Evolutionary conservation across 2,329 filamentous ascomycete species (phyloP), one percentile per base, ranked within the genome.

Genomic region (Epichloe typhina): DNA sequence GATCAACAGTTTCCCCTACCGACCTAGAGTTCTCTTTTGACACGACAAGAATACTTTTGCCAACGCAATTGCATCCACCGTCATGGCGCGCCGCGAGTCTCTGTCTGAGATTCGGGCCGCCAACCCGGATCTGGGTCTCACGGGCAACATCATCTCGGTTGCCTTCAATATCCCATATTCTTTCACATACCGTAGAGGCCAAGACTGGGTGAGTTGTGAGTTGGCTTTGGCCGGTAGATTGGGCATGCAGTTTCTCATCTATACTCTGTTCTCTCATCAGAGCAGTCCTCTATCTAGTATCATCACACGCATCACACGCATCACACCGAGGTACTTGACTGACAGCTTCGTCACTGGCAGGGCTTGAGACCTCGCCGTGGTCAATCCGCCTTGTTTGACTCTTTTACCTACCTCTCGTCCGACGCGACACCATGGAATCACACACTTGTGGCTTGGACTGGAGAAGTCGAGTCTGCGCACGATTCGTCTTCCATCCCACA

Each of bases 371-470:
- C 82, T 54, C 86, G 90, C 26, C 84, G 85, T 54, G 91, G 91
- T 50, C 91, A 90, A 52, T 96, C 91, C 12, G 89, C 91, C 15
- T 77, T 97, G 36, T 94, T 94, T 68, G 89, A 96, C 66, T 90
- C 89, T 9, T 89, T 97, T 62, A 80, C 84, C 51, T 84, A 94
- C 67, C 80, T 97, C 43, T 87, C 89, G 3, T 94, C 89, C n/a
- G 75, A 84, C 51, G 77, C 85, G 42, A 83, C 84, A 2, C 82
- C 84, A 19, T 97, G 90, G 90, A 88, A 89, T 60, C 91, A 96
- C 69, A 93, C 84, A 1, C 78, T 96, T 5, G 86, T 97, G 49
- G 90, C 88, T 44, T 97, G 91, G 91, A 95, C 91, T 3, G 91
- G 91, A 52, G 91, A 97, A 66, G 84, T 91, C 53, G 79, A 83